Evolutionary conservation across 306 rosid genomes (phyloP).

Genomic region (Delonix regia): DNA sequence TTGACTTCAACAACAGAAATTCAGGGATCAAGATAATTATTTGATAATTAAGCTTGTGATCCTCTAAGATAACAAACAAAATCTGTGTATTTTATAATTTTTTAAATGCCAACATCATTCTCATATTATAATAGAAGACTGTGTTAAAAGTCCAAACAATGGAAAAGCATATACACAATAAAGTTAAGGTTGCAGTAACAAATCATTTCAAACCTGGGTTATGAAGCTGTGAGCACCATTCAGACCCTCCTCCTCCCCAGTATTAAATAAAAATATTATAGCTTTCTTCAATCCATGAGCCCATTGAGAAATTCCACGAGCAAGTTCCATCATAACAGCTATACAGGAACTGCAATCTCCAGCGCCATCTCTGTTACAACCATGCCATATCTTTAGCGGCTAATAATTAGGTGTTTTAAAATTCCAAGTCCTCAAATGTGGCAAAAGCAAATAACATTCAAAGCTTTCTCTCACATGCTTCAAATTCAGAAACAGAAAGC

Average conservation of each 20-base stretch:
- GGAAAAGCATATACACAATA: conserved; percentile 10
- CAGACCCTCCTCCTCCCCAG: conserved; percentile 98
- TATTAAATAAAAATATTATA: conserved; percentile 89
- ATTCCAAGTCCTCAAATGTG: not conserved
- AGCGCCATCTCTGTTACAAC: conserved; percentile 86
- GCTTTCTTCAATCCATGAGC: conserved; percentile 87
- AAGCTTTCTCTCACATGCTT: conserved; percentile 16
- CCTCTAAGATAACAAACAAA: too few species aligned
- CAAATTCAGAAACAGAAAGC: conserved; percentile 15
- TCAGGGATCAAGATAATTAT: too few species aligned
- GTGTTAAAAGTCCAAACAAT: not conserved
- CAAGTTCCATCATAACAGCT: conserved; percentile 94
- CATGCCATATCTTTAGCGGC: conserved; percentile 26
- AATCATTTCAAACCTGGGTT: conserved; percentile 73
- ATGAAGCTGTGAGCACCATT: conserved; percentile 97
- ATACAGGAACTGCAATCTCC: conserved; percentile 98
- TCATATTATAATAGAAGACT: not conserved
- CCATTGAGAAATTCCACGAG: conserved; percentile 97
- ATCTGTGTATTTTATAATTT: conserved; percentile 17
- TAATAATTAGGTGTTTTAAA: conserved; percentile 3
- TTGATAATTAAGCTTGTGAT: too few species aligned
- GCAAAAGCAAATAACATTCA: conserved; percentile 1
- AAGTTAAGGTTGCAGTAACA: conserved; percentile 31
- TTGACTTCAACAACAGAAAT: too few species aligned
- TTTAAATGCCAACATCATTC: conserved; percentile 30